Evolutionary conservation across 805 yeast genomes (phyloP), one percentile per base, ranked within the genome.

Genomic region (Candida yuanshanica): DNA sequence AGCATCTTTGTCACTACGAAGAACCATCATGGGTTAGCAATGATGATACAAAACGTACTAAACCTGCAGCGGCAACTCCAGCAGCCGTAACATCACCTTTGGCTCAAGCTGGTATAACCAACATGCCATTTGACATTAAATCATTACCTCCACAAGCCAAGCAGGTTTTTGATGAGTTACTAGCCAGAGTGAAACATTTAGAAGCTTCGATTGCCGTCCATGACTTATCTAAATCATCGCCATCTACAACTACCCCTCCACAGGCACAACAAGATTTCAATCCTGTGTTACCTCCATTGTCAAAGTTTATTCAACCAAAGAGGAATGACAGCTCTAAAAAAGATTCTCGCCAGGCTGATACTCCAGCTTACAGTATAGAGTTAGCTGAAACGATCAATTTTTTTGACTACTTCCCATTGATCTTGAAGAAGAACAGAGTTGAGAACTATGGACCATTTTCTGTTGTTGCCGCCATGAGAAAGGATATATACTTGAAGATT

Each of bases 11-110:
- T 43, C 73, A 72, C 35, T 76, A 74, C 43, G 67, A 76, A 52
- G 79, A 74, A 44, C 82, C 79, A 26, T 61, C 69, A 22, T 76
- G 82, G 82, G 77, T 70, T 55, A 56, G 78, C 44, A 68, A 75
- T 42, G 75, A 66, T 34, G 60, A 67, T 2, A 55, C 66, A 41
- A 59, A 69, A 46, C 75, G 74, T 36, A 45, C 53, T 6, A 31
- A 17, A 9, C 11, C 11, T 8, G 25, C 8, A 11, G 11, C 25
- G 11, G n/a, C 11, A 23, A 23, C 11, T 23, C 25, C 25, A 23
- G 11, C 25, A 11, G 11, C 11, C 25, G 8, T 11, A 9, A 23
- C 25, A 23, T 9, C 25, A 4, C 14, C 6, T 18, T n/a, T 7
- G 22, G 4, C 5, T 31, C 21, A 9, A 10, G 9, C 17, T 29